A percentile compares a stretch with the other conserved stretches of the same genome.
Conservation (phyloP, 2,329 filamentous ascomycete genomes). For the Colletotrichum salicis region DNA sequence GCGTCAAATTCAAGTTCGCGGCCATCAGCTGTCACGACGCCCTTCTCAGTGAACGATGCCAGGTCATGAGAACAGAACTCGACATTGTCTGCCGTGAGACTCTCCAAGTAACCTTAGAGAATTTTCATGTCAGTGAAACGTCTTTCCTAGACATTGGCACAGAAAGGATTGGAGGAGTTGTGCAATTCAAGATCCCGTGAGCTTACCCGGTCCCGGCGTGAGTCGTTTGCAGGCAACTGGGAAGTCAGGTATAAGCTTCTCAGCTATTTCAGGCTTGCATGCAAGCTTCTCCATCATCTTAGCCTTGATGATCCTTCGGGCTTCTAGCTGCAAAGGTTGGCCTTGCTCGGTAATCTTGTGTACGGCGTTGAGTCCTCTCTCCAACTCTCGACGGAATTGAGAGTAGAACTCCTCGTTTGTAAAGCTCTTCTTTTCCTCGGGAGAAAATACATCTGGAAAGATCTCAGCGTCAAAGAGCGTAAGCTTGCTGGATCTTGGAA, state of each 20-base stretch:
- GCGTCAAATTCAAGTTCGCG: background rate
- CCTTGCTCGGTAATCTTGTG: background rate
- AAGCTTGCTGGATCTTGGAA: background rate
- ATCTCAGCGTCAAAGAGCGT: background rate
- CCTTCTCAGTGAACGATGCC: background rate
- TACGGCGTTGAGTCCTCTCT: background rate
- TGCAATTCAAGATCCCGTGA: background rate
- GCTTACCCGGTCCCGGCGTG: background rate
- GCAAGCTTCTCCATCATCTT: background rate
- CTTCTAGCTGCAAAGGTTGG: background rate
- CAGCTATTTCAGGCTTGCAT: background rate
- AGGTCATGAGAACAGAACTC: background rate
- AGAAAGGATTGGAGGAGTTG: background rate
- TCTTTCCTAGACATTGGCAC: background rate
- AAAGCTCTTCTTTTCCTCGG: background rate
- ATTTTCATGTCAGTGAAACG: background rate
- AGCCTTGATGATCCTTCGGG: background rate
- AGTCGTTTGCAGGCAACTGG: slow-evolving; percentile 8
- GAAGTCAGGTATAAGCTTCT: slow-evolving; percentile 1
- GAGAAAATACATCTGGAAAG: background rate
- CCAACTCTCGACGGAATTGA: background rate
- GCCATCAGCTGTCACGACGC: background rate
- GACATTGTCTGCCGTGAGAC: slow-evolving; percentile 1
- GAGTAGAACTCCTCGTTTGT: background rate
- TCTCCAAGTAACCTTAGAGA: slow-evolving; percentile 3